phyloP scores from a whole-genome alignment of 2,329 filamentous ascomycete genomes.

The Colletotrichum viniferum region DNA sequence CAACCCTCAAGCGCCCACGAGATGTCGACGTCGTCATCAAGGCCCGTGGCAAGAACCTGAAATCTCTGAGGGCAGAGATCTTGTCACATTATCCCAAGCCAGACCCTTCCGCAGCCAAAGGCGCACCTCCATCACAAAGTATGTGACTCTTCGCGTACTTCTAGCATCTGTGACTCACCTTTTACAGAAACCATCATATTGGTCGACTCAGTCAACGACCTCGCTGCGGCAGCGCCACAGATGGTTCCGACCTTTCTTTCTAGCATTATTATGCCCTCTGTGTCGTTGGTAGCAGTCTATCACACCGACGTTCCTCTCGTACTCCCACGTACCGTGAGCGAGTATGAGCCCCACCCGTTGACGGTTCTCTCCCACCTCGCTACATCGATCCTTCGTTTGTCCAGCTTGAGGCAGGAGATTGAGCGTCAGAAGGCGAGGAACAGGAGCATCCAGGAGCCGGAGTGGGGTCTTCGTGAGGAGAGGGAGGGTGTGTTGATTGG shows the following conservation, averaged over 20 bases:
- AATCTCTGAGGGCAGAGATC: conserved; percentile 65
- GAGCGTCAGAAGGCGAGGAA: conserved; percentile 77
- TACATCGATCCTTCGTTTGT: conserved; percentile 80
- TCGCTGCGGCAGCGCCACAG: conserved; percentile 58
- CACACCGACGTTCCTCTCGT: conserved; percentile 77
- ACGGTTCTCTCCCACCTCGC: conserved; percentile 81
- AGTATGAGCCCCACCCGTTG: conserved; percentile 72
- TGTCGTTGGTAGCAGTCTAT: conserved; percentile 79
- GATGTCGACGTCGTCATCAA: conserved; percentile 72
- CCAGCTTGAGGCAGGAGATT: conserved; percentile 76
- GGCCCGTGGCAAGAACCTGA: conserved; percentile 62
- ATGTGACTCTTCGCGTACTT: conserved; percentile 28
- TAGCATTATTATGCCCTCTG: conserved; percentile 66
- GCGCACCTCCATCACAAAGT: conserved; percentile 45
- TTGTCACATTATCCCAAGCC: conserved; percentile 49
- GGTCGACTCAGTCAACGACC: conserved; percentile 78
- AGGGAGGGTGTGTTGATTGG: conserved; percentile 81
- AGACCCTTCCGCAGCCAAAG: conserved; percentile 40
- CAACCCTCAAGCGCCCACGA: conserved; percentile 68
- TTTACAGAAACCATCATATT: conserved; percentile 72
- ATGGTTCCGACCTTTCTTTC: conserved; percentile 73
- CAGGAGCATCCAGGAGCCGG: conserved; percentile 75
- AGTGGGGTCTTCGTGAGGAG: conserved; percentile 78
- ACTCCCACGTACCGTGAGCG: conserved; percentile 44
- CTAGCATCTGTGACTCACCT: conserved; percentile 9